Base-by-base conservation (phyloP, 495 filamentous ascomycete species). In the Echria macrotheca region DNA sequence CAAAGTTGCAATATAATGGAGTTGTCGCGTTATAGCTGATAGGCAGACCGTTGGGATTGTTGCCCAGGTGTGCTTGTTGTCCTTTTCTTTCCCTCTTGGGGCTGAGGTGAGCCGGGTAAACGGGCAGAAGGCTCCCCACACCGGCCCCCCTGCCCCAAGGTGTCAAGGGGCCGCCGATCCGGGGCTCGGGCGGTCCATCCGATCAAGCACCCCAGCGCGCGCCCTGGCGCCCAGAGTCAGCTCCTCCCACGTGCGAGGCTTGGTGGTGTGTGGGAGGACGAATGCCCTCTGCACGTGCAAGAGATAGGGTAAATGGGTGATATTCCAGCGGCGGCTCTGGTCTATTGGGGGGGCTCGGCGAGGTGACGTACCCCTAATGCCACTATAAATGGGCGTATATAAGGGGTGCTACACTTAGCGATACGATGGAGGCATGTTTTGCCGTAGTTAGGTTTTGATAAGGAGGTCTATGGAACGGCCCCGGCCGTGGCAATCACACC, bases 111-210 rank as follows among this genome's bases (percentile, higher is more conserved):
- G 54, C 54, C 54, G 51, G 51, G 54, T 39, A 53, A 53, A 53
- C 49, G 46, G 45, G 43, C 40, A 49, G 50, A 52, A 25, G 12
- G 17, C 45, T 42, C 19, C 31, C 45, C 46, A 47, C 29, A 43
- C 49, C 21, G 24, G 21, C 18, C 22, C 17, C 35, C 21, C 24
- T 36, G 26, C 29, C 28, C 28, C 28, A 31, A 31, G 38, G 15
- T 41, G 19, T 19, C 22, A 36, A 35, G 35, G 25, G 19, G 19
- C 38, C 33, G 41, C 33, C 53, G 38, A 57, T 53, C 54, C 45
- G 50, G 54, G 50, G 45, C 49, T 49, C 44, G 49, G 54, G 44
- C 36, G 45, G 25, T 17, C 12, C 51, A 44, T 52, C 54, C 54
- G 54, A 53, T 25, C 26, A 44, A 32, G 42, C 42, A n/a, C 14